Conservation (phyloP, 768 basidiomycete genomes). For the Collybiopsis confluens region DNA sequence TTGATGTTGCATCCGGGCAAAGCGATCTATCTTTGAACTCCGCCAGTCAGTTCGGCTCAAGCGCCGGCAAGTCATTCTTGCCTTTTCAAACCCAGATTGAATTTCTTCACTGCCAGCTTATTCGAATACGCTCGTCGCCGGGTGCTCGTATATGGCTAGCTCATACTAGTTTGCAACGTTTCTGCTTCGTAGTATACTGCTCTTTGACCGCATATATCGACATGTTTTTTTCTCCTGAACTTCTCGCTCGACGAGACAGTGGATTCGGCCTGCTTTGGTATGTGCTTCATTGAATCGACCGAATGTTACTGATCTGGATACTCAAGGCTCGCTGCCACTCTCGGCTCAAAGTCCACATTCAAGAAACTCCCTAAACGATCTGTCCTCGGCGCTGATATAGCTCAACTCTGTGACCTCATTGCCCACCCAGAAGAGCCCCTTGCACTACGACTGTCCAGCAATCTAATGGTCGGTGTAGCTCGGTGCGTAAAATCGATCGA, state of each 20-base stretch:
- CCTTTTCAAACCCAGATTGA: too few species aligned
- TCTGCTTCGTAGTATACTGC: too few species aligned
- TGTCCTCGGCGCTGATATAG: conserved; percentile 80
- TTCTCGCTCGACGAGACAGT: conserved; percentile 77
- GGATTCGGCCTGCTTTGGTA: conserved; percentile 90
- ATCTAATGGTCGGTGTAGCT: conserved; percentile 85
- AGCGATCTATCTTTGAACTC: background rate
- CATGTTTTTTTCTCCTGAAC: conserved; percentile 88
- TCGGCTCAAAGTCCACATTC: conserved; percentile 84
- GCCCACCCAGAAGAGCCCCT: conserved; percentile 81
- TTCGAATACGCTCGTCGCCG: too few species aligned
- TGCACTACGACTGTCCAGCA: conserved; percentile 82
- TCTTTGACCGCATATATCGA: background rate
- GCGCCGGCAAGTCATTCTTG: background rate
- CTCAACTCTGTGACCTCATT: conserved; percentile 76
- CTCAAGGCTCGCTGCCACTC: conserved; percentile 82
- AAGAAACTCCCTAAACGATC: conserved; percentile 80
- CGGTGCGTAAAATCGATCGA: too few species aligned
- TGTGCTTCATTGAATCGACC: background rate
- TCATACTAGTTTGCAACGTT: too few species aligned
- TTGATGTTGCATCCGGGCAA: background rate
- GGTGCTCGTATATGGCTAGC: too few species aligned
- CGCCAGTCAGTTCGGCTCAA: background rate
- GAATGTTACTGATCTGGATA: too few species aligned
- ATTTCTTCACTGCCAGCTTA: too few species aligned